phyloP scores from a whole-genome alignment of 768 basidiomycete species.

The Trametes gibbosa region DNA sequence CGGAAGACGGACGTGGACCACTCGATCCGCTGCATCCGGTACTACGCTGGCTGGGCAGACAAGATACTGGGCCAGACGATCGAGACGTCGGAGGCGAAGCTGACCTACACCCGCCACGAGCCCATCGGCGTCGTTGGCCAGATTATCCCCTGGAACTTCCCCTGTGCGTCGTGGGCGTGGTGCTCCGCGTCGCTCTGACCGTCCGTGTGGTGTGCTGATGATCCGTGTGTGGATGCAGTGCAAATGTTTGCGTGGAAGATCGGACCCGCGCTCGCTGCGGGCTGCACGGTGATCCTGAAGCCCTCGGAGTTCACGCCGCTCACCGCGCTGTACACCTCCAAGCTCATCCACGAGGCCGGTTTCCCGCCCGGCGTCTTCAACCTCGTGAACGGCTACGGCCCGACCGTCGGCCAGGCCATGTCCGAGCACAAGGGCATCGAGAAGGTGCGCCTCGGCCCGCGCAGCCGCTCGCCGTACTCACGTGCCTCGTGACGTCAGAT shows the following conservation, averaged over 20 bases:
- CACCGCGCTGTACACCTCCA: conserved; percentile 44
- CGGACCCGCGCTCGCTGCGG: conserved; percentile 62
- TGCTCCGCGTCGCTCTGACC: neutral
- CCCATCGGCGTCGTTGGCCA: conserved; percentile 55
- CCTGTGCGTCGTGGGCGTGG: conserved; percentile 33
- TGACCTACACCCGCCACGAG: conserved; percentile 60
- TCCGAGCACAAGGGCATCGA: conserved; percentile 53
- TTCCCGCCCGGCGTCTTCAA: conserved; percentile 66
- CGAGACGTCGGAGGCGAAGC: conserved; percentile 51
- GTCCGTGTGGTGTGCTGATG: too few relatives aligned
- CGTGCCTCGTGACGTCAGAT: conserved; percentile 30
- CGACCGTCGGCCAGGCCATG: conserved; percentile 55
- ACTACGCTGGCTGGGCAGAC: conserved; percentile 91
- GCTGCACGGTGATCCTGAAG: conserved; percentile 61
- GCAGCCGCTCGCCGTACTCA: neutral
- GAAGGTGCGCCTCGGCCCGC: conserved; percentile 35
- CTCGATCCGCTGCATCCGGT: conserved; percentile 54
- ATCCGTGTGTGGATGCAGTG: conserved; percentile 26
- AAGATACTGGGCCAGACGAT: conserved; percentile 77
- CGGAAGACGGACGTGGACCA: conserved; percentile 47
- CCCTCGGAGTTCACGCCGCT: conserved; percentile 66
- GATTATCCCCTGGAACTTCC: conserved; percentile 72
- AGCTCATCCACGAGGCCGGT: conserved; percentile 53
- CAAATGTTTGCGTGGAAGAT: conserved; percentile 61
- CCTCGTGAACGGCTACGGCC: conserved; percentile 54